A percentile compares a stretch with the other conserved stretches of the same genome.
phyloP scores from a whole-genome alignment of 169 alveolate genomes.

The Ichthyophthirius multifiliis region DNA sequence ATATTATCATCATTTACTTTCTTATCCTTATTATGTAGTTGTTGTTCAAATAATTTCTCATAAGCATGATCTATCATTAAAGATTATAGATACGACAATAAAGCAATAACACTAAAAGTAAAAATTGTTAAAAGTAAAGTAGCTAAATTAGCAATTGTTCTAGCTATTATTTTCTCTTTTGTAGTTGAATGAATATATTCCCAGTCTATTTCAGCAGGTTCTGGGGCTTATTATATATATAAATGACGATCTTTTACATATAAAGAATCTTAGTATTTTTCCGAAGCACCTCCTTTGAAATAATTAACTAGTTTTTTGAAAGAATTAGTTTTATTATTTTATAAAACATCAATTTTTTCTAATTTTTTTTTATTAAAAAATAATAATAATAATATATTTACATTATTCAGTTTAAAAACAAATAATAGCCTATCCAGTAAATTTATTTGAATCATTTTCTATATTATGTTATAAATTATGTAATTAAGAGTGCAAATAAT shows the following conservation, averaged over 20 bases:
- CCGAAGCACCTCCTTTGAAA: constrained; percentile 1
- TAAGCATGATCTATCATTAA: constrained; percentile 17
- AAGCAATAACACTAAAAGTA: constrained; percentile 13
- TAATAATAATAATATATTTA: not conserved
- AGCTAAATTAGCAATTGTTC: not conserved
- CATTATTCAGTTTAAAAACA: constrained; percentile 31
- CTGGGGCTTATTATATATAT: constrained; percentile 31
- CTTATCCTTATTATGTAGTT: not conserved
- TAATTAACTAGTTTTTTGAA: not conserved
- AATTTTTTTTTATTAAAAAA: not conserved
- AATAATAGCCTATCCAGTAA: constrained; percentile 35
- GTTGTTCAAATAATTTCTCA: constrained; percentile 20
- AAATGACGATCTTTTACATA: constrained; percentile 6
- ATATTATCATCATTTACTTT: not conserved
- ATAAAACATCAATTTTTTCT: constrained; percentile 8
- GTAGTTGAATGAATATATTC: constrained; percentile 34
- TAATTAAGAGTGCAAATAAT: constrained; percentile 22
- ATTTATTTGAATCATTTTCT: constrained; percentile 1
- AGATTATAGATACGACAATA: constrained; percentile 10
- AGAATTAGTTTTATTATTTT: not conserved
- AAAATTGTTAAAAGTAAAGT: not conserved
- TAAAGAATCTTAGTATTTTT: not conserved
- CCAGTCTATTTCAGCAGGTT: constrained; percentile 45
- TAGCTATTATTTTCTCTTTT: not conserved
- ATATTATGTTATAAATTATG: not conserved